phyloP scores from a whole-genome alignment of 495 filamentous ascomycete species.

The Xeromyces bisporus region DNA sequence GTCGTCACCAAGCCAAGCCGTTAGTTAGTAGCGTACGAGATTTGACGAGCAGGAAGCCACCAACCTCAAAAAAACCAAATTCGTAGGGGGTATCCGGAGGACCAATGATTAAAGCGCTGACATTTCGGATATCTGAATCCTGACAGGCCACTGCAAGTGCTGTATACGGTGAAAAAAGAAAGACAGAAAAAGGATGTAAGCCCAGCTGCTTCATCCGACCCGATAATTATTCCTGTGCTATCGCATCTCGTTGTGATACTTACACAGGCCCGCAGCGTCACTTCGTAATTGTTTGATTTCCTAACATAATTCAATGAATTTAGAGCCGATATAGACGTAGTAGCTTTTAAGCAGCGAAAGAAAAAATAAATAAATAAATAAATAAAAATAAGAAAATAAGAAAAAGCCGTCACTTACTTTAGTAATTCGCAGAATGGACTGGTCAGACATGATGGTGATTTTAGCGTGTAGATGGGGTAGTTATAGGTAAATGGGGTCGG shows the following conservation, averaged over 20 bases:
- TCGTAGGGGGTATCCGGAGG: conserved; percentile 93
- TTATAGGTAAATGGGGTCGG: too few species aligned
- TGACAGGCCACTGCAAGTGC: conserved; percentile 73
- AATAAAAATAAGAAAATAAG: conserved; percentile 15
- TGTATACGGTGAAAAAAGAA: too few species aligned
- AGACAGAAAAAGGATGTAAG: not conserved
- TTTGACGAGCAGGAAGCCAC: too few species aligned
- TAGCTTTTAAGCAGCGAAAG: too few species aligned
- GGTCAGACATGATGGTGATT: conserved; percentile 67
- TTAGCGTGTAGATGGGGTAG: too few species aligned
- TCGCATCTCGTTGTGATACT: conserved; percentile 11
- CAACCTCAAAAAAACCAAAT: conserved; percentile 89
- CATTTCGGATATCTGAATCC: conserved; percentile 75
- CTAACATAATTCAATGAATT: too few species aligned
- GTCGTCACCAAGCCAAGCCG: too few species aligned
- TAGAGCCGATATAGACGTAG: too few species aligned
- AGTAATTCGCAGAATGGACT: conserved; percentile 71
- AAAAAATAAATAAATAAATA: conserved; percentile 6
- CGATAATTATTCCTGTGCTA: not conserved
- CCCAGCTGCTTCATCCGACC: not conserved
- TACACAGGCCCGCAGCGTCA: conserved; percentile 58
- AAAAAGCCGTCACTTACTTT: conserved; percentile 45
- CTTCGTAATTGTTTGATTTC: conserved; percentile 73
- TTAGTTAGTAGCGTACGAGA: too few species aligned
- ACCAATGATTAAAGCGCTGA: conserved; percentile 78